Evolutionary conservation across 148 eudicot species (phyloP).

Genomic region (Diospyros kaki): DNA sequence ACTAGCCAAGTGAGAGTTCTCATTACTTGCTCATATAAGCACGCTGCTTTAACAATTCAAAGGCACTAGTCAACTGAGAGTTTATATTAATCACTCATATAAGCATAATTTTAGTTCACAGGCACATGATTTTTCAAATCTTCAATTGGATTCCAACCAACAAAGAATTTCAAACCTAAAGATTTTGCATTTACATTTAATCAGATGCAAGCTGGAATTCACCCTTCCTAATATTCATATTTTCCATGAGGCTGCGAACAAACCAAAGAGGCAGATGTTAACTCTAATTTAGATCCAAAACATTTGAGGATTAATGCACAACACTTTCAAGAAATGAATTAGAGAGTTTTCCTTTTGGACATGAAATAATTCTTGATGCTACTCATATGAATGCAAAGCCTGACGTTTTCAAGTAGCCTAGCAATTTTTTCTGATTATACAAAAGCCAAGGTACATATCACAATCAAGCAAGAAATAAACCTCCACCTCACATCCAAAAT

Average conservation of each 20-base stretch:
- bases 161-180: neutral
- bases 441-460: neutral
- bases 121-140: neutral
- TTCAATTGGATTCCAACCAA: neutral
- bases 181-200: neutral
- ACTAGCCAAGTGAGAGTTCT: neutral
- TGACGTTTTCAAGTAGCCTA: neutral
- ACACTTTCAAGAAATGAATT: too few species aligned
- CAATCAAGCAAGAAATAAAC: neutral
- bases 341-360: too few species aligned
- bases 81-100: neutral
- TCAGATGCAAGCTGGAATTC: neutral
- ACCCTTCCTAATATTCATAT: slow-evolving; percentile 1
- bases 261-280: neutral
- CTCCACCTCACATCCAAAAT: neutral
- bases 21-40: too few species aligned
- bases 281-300: neutral
- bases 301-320: too few species aligned
- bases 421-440: neutral
- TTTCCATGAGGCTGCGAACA: neutral
- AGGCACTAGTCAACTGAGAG: neutral
- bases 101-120: neutral
- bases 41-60: too few species aligned
- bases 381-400: neutral
- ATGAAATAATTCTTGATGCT: neutral